Conservation (phyloP, 1,284 basidiomycete species). For the Ceratobasidium sp. region DNA sequence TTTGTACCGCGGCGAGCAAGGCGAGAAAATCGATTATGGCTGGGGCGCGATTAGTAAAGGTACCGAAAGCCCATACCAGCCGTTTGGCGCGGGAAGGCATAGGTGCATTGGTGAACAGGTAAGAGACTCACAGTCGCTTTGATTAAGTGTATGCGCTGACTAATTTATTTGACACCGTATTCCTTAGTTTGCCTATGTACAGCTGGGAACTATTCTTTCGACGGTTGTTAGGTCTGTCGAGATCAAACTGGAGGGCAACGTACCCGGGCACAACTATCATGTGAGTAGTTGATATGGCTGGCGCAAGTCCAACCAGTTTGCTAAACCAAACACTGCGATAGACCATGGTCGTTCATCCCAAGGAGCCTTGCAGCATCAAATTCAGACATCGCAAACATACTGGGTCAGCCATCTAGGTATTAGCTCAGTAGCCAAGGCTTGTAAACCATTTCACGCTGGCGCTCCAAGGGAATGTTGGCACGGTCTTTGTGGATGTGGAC, state of each 20-base stretch:
- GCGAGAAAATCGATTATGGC: slow-evolving; percentile 93
- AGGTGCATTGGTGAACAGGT: slow-evolving; percentile 94
- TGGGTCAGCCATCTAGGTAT: too few relatives aligned
- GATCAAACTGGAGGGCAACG: slow-evolving; percentile 69
- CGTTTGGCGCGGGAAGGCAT: slow-evolving; percentile 95
- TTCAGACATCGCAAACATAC: not conserved
- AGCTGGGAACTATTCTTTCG: slow-evolving; percentile 85
- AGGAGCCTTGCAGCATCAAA: slow-evolving; percentile 60
- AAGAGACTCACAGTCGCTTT: slow-evolving; percentile 46
- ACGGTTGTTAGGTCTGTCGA: slow-evolving; percentile 82
- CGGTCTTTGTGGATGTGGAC: too few relatives aligned
- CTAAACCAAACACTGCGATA: slow-evolving; percentile 48
- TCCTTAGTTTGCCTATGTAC: slow-evolving; percentile 89
- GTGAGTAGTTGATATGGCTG: slow-evolving; percentile 55
- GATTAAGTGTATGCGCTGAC: slow-evolving; percentile 14
- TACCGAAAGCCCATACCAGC: slow-evolving; percentile 90
- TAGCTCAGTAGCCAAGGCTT: too few relatives aligned
- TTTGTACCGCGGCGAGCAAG: slow-evolving; percentile 74
- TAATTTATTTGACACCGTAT: slow-evolving; percentile 43
- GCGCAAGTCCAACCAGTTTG: slow-evolving; percentile 49
- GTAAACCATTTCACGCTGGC: too few relatives aligned
- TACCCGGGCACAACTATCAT: slow-evolving; percentile 90
- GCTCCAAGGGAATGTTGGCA: too few relatives aligned
- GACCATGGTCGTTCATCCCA: slow-evolving; percentile 78
- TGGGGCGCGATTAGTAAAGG: slow-evolving; percentile 94